Percentiles rank a stretch among this genome's conserved stretches.
Conservation (phyloP, 2,329 filamentous ascomycete genomes). For the Ascochyta viciae-villosae region DNA sequence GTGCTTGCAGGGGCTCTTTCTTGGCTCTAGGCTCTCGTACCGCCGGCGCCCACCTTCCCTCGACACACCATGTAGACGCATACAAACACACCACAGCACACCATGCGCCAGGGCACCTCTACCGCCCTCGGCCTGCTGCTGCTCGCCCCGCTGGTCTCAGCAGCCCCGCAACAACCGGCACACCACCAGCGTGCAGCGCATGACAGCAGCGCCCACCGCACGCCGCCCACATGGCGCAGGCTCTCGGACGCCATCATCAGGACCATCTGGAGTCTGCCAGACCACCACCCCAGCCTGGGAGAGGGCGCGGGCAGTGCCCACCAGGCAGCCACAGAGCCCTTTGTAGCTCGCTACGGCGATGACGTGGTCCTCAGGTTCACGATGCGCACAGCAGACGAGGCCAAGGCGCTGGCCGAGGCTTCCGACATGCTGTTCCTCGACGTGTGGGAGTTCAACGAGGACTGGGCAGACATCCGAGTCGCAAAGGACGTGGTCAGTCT, state of each 20-base stretch:
- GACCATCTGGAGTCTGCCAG: conserved; percentile 40
- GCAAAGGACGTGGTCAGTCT: conserved; percentile 72
- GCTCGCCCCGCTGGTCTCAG: conserved; percentile 30
- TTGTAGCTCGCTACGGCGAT: conserved; percentile 68
- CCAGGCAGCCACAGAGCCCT: conserved; percentile 22
- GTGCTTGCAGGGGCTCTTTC: no score
- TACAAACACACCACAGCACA: background rate
- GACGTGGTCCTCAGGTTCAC: conserved; percentile 93
- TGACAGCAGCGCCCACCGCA: conserved; percentile 21
- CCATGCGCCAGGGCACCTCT: conserved; percentile 40
- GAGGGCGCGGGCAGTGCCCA: background rate
- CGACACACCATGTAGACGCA: no score
- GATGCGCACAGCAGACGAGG: conserved; percentile 72
- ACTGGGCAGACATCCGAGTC: conserved; percentile 85
- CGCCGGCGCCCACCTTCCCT: no score
- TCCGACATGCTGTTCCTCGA: conserved; percentile 81
- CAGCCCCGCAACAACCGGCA: conserved; percentile 42
- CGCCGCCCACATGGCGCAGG: conserved; percentile 44
- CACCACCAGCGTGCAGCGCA: conserved; percentile 10
- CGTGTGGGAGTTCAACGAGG: conserved; percentile 83
- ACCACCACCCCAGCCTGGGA: conserved; percentile 22
- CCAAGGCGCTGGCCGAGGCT: conserved; percentile 74
- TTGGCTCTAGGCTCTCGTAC: no score
- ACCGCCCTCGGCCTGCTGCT: conserved; percentile 41
- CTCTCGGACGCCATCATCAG: conserved; percentile 47